A percentile compares a stretch with the other conserved stretches of the same genome.
phyloP scores from a whole-genome alignment of 148 eudicot species.

The Fagopyrum tataricum region DNA sequence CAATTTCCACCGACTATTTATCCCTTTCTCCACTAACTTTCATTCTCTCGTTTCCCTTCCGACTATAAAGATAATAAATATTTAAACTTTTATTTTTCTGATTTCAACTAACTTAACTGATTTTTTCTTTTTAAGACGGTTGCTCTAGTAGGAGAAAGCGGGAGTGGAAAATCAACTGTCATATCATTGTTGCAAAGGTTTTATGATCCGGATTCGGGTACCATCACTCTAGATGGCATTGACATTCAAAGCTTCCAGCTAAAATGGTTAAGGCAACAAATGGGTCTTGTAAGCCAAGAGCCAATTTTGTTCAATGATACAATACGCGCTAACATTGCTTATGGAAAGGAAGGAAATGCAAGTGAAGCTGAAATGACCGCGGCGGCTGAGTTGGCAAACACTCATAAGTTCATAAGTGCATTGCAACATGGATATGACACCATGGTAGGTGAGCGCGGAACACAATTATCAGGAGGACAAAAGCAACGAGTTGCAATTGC shows the following conservation, averaged over 20 bases:
- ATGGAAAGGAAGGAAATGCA: conserved; percentile 58
- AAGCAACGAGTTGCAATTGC: conserved; percentile 78
- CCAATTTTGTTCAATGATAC: conserved; percentile 61
- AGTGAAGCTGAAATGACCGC: conserved; percentile 48
- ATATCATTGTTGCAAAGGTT: conserved; percentile 62
- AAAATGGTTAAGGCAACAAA: conserved; percentile 74
- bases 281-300: conserved; percentile 88
- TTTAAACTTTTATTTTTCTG: too few species aligned
- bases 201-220: conserved; percentile 58
- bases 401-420: conserved; percentile 58
- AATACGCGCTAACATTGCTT: conserved; percentile 58
- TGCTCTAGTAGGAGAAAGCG: conserved; percentile 80
- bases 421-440: conserved; percentile 65
- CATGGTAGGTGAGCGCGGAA: conserved; percentile 62
- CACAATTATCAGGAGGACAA: conserved; percentile 69
- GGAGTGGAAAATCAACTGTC: conserved; percentile 74
- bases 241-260: conserved; percentile 52
- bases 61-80: too few species aligned
- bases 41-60: too few species aligned
- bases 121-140: conserved; percentile 35
- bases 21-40: too few species aligned
- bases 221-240: conserved; percentile 48
- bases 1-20: too few species aligned
- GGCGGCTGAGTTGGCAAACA: conserved; percentile 62
- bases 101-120: not conserved